These are phyloP conservation scores for Penicillium sp. DNA, from an alignment of 2,329 filamentous ascomycete genomes.

Conservation along the genomic window DNA sequence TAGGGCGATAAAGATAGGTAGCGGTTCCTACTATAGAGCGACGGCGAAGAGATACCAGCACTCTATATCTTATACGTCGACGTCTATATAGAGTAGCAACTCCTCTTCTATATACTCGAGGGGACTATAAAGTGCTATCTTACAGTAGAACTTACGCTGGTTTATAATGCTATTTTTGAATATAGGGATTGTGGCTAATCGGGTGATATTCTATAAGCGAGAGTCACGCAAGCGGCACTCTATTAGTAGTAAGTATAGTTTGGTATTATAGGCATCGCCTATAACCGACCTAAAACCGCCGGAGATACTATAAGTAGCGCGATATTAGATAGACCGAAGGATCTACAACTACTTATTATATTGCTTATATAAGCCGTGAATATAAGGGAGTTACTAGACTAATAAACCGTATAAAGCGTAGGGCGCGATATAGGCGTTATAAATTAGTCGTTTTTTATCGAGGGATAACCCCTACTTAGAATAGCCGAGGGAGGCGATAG, in stretches of 20 bases:
- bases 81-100: too few relatives aligned
- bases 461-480: too few relatives aligned
- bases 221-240: conserved; percentile 4
- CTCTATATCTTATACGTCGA: conserved; percentile 4
- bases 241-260: conserved; percentile 4
- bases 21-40: conserved; percentile 3
- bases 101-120: neutral
- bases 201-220: too few relatives aligned
- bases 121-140: too few relatives aligned
- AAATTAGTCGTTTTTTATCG: too few relatives aligned
- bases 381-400: too few relatives aligned
- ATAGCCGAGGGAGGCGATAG: too few relatives aligned
- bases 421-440: neutral
- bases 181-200: too few relatives aligned
- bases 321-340: neutral
- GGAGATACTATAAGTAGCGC: conserved; percentile 1
- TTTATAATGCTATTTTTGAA: conserved; percentile 2
- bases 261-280: conserved; percentile 2
- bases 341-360: neutral
- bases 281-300: conserved; percentile 3
- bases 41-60: too few relatives aligned
- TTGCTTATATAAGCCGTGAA: conserved; percentile 1
- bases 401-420: neutral
- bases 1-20: neutral
- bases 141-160: too few relatives aligned